phyloP scores from a whole-genome alignment of 169 alveolate species.

The Plasmodium fragile region DNA sequence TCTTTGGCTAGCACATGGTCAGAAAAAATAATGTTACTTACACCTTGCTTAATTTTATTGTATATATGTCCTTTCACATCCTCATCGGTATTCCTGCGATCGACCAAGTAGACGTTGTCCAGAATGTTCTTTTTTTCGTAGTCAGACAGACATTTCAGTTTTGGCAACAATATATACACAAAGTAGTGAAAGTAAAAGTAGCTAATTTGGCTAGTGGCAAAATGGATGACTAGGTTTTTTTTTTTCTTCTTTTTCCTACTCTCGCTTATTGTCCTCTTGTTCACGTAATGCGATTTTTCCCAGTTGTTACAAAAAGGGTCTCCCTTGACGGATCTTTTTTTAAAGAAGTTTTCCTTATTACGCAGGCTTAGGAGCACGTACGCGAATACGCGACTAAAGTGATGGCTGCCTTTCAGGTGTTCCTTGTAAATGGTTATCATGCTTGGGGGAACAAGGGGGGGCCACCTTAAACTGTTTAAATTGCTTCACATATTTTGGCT shows the following conservation, averaged over 20 bases:
- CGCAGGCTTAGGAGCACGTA: conserved; percentile 28
- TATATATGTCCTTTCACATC: conserved; percentile 10
- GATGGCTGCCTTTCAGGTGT: conserved; percentile 13
- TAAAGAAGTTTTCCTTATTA: conserved; percentile 67
- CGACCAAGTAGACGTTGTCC: conserved; percentile 45
- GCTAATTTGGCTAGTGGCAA: conserved; percentile 61
- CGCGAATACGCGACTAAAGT: conserved; percentile 59
- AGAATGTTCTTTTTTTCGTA: conserved; percentile 54
- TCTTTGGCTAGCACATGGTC: conserved; percentile 43
- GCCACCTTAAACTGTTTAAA: background rate
- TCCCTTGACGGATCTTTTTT: conserved; percentile 22
- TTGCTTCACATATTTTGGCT: background rate
- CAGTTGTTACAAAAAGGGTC: conserved; percentile 16
- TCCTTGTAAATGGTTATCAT: conserved; percentile 71
- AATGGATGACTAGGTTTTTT: conserved; percentile 59
- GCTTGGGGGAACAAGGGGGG: background rate
- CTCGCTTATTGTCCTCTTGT: conserved; percentile 16
- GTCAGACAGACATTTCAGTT: conserved; percentile 20
- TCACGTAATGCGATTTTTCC: conserved; percentile 19
- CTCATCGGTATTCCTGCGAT: conserved; percentile 13
- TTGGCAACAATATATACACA: conserved; percentile 61
- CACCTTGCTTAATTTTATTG: conserved; percentile 28
- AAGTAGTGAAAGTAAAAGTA: conserved; percentile 67
- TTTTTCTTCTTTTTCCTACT: conserved; percentile 17
- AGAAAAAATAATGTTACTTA: conserved; percentile 39